Percentiles rank a stretch among this genome's conserved stretches.
phyloP scores from a whole-genome alignment of 306 rosid genomes.

The Lathyrus aphaca region DNA sequence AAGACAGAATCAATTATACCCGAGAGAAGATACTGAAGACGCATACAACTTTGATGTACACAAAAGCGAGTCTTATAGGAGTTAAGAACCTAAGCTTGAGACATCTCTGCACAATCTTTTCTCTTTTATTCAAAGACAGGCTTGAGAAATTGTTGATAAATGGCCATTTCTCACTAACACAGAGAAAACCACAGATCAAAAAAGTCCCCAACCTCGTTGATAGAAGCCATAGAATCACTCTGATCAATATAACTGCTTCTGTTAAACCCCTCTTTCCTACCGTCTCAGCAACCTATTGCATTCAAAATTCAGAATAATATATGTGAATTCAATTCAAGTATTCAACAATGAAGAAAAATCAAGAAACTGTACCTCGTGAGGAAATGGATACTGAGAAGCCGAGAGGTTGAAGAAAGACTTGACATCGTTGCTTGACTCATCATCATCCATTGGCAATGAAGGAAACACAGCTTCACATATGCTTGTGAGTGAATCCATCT shows the following conservation, averaged over 20 bases:
- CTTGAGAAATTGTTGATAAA: constrained; percentile 48
- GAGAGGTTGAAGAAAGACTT: constrained; percentile 55
- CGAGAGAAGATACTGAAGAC: constrained; percentile 44
- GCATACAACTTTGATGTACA: constrained; percentile 50
- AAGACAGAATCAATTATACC: constrained; percentile 30
- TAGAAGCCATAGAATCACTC: constrained; percentile 53
- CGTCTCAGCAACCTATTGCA: constrained; percentile 47
- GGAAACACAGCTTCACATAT: constrained; percentile 73
- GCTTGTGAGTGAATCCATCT: constrained; percentile 64
- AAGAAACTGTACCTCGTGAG: constrained; percentile 51
- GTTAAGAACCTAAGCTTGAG: constrained; percentile 48
- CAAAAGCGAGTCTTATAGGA: constrained; percentile 50
- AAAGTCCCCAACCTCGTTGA: constrained; percentile 53
- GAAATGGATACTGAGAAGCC: constrained; percentile 61
- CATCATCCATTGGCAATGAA: constrained; percentile 48
- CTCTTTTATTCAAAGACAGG: constrained; percentile 50
- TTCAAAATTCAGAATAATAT: background rate
- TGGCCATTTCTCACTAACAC: constrained; percentile 46
- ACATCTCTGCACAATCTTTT: constrained; percentile 48
- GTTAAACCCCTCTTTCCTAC: constrained; percentile 36
- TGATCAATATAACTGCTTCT: constrained; percentile 45
- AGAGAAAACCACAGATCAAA: constrained; percentile 47
- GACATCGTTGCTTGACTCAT: constrained; percentile 18
- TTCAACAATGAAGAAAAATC: background rate
- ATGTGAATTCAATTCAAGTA: background rate